Conservation (phyloP, 768 basidiomycete species). For the Kwoniella dendrophila region DNA sequence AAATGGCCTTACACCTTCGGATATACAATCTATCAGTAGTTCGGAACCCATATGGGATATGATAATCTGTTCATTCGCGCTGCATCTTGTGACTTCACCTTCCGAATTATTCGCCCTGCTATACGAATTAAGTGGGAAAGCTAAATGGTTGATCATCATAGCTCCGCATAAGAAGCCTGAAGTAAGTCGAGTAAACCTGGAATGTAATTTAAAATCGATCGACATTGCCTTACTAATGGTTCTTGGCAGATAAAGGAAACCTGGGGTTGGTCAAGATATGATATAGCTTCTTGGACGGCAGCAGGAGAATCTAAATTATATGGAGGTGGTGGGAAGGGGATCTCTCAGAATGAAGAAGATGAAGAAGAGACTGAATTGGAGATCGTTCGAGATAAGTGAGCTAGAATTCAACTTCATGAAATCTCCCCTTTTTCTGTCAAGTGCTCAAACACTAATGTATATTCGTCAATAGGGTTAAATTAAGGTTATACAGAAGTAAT, state of each 20-base stretch:
- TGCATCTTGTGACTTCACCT: slow-evolving; percentile 68
- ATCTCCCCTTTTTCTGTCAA: not conserved
- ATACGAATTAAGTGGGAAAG: slow-evolving; percentile 67
- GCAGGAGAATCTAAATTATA: slow-evolving; percentile 38
- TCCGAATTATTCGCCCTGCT: slow-evolving; percentile 69
- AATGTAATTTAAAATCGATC: not conserved
- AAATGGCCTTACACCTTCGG: slow-evolving; percentile 61
- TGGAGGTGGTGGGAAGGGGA: slow-evolving; percentile 2
- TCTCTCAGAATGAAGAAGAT: slow-evolving; percentile 5
- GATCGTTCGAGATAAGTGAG: slow-evolving; percentile 46
- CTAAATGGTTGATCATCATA: slow-evolving; percentile 68
- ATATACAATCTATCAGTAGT: not conserved
- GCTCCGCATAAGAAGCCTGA: slow-evolving; percentile 79
- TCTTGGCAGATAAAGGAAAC: slow-evolving; percentile 49
- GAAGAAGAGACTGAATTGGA: slow-evolving; percentile 36
- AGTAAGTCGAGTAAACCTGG: slow-evolving; percentile 55
- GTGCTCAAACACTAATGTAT: not conserved
- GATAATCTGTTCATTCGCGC: slow-evolving; percentile 72
- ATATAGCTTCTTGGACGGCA: slow-evolving; percentile 46
- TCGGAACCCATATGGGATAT: slow-evolving; percentile 60
- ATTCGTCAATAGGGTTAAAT: slow-evolving; percentile 25
- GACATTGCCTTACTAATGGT: not conserved
- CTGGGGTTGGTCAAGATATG: slow-evolving; percentile 53
- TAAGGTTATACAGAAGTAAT: slow-evolving; percentile 37
- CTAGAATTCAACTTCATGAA: not conserved